Evolutionary conservation across 176 grass and related monocot species (phyloP).

Genomic region (Zea luxurians): DNA sequence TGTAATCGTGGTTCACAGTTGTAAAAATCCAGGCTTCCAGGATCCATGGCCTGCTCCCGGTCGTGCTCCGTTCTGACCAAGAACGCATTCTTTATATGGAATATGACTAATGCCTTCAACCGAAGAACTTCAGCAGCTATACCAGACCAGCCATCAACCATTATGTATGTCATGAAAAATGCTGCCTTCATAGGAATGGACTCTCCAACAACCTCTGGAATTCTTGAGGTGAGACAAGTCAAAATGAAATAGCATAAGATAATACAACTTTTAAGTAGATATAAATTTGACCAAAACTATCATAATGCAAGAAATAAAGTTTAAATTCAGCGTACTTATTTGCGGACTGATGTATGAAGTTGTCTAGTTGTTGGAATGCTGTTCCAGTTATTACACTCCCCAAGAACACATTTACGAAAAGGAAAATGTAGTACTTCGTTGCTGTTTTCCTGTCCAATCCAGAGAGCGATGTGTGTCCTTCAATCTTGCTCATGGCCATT

Average conservation of each 20-base stretch:
- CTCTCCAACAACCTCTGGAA: conserved; percentile 83
- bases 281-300: conserved; percentile 28
- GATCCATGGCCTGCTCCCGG: conserved; percentile 85
- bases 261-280: conserved; percentile 8
- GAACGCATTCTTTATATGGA: conserved; percentile 91
- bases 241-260: conserved; percentile 27
- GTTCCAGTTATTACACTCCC: conserved; percentile 92
- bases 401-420: conserved; percentile 91
- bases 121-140: conserved; percentile 87
- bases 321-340: conserved; percentile 55
- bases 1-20: conserved; percentile 82
- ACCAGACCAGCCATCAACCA: conserved; percentile 96
- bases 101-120: conserved; percentile 76
- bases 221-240: conserved; percentile 42
- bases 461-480: conserved; percentile 73
- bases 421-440: conserved; percentile 76
- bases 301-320: conserved; percentile 14
- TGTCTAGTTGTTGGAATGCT: conserved; percentile 92
- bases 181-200: conserved; percentile 96
- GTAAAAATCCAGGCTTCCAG: conserved; percentile 81
- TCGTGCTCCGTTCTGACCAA: conserved; percentile 88
- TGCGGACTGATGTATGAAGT: conserved; percentile 78
- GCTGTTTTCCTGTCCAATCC: conserved; percentile 83
- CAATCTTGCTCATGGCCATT: conserved; percentile 95
- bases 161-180: conserved; percentile 96